Percentiles rank a stretch among this genome's conserved stretches.
Conservation (phyloP, 441 rosid genomes). For the Pelargonium citronellum region DNA sequence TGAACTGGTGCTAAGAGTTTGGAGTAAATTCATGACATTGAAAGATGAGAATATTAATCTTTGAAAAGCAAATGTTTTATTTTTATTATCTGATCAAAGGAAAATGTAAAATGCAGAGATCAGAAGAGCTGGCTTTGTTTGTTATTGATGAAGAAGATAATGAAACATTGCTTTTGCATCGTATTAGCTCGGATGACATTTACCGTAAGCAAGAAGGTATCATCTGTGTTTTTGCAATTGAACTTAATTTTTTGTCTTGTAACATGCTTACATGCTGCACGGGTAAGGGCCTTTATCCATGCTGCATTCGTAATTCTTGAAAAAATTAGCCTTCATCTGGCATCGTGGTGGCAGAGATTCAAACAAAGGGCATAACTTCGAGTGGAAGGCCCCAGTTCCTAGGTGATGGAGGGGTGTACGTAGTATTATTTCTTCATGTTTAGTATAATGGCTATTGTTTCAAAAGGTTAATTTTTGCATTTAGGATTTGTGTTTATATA, state of each 20-base stretch:
- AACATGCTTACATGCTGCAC: not conserved
- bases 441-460: not conserved
- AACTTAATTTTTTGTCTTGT: not conserved
- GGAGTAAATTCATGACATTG: too few relatives aligned
- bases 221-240: constrained; percentile 17
- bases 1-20: not conserved
- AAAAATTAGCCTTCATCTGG: not conserved
- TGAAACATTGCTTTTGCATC: constrained; percentile 84
- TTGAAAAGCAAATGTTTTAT: too few relatives aligned
- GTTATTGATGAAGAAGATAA: constrained; percentile 93
- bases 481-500: not conserved
- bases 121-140: constrained; percentile 77
- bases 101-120: constrained; percentile 44
- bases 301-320: not conserved
- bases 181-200: constrained; percentile 75
- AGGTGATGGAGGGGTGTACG: not conserved
- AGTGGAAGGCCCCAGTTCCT: not conserved
- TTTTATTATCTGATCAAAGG: too few relatives aligned
- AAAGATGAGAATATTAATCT: too few relatives aligned
- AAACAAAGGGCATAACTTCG: not conserved
- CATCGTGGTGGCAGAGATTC: not conserved
- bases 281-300: not conserved
- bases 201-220: constrained; percentile 99
- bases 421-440: not conserved
- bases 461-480: not conserved